These are phyloP conservation scores for Pulveroboletus sp. DNA, from an alignment of 768 basidiomycete genomes.

Conservation along the genomic window DNA sequence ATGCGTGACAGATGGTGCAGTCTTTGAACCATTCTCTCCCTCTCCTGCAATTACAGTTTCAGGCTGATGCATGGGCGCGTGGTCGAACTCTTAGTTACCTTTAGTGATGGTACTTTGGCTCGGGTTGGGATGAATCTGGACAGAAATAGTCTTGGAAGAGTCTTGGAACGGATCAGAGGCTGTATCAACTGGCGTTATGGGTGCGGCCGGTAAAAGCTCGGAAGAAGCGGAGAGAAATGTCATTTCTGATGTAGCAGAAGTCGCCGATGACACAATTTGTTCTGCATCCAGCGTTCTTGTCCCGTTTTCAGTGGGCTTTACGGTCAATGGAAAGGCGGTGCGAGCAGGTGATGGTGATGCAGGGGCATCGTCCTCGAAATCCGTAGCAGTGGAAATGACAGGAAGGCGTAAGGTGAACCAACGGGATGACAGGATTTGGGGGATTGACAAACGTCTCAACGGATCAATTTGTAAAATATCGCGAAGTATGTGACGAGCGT, in stretches of 20 bases:
- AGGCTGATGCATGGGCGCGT: constrained; percentile 38
- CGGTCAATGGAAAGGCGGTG: constrained; percentile 28
- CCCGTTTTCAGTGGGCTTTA: constrained; percentile 14
- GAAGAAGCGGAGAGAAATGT: constrained; percentile 57
- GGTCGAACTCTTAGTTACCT: constrained; percentile 25
- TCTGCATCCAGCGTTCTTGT: constrained; percentile 21
- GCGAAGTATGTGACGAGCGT: constrained; percentile 81
- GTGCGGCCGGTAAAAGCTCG: constrained; percentile 46
- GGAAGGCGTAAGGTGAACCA: constrained; percentile 65
- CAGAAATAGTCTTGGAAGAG: constrained; percentile 12
- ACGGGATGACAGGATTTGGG: constrained; percentile 79
- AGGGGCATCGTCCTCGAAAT: constrained; percentile 19
- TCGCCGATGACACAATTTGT: constrained; percentile 46
- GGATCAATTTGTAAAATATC: constrained; percentile 78
- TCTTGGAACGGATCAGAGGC: constrained; percentile 42
- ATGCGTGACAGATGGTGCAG: constrained; percentile 20
- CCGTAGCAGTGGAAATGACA: constrained; percentile 1
- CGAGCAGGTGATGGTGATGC: constrained; percentile 33
- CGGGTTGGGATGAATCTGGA: constrained; percentile 46
- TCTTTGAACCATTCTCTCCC: constrained; percentile 1
- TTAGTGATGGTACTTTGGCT: constrained; percentile 65
- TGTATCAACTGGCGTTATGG: constrained; percentile 56
- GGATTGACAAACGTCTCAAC: constrained; percentile 69
- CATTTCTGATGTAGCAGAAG: constrained; percentile 36
- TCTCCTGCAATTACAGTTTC: constrained; percentile 57